A percentile compares a stretch with the other conserved stretches of the same genome.
Conservation (phyloP, 2,329 filamentous ascomycete genomes). For the Phyllosticta paracitricarpa region DNA sequence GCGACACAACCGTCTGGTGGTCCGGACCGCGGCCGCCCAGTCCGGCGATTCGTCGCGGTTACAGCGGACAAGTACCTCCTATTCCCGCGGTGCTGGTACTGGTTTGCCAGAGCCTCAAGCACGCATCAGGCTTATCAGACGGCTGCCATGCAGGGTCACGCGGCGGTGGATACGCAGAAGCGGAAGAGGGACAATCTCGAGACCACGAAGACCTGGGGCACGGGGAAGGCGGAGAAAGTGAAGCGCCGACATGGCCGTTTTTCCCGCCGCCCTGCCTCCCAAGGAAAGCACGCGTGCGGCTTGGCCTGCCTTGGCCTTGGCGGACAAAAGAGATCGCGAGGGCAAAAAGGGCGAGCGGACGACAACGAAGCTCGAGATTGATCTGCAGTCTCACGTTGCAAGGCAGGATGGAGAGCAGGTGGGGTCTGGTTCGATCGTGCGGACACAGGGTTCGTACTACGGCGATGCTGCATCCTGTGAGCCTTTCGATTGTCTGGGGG, state of each 20-base stretch:
- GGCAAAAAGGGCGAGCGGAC: not conserved
- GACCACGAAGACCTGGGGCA: not conserved
- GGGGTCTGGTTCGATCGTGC: not conserved
- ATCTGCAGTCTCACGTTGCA: not conserved
- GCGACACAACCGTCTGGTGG: not conserved
- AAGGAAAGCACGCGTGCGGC: not conserved
- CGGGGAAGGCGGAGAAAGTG: not conserved
- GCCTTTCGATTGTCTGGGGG: too few species aligned
- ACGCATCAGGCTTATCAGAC: not conserved
- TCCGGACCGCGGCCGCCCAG: not conserved
- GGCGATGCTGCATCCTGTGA: not conserved
- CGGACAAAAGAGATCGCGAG: not conserved
- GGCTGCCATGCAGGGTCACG: not conserved
- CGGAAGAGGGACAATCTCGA: not conserved
- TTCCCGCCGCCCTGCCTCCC: not conserved
- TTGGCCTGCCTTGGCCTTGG: not conserved
- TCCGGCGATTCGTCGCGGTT: not conserved
- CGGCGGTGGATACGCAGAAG: not conserved
- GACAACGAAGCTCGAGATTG: not conserved
- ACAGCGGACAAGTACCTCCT: not conserved
- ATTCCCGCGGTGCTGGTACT: not conserved
- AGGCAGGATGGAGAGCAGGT: not conserved
- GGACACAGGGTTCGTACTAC: not conserved
- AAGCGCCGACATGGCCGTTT: not conserved
- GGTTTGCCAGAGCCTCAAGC: not conserved